A percentile compares a stretch with the other conserved stretches of the same genome.
Conservation (phyloP, 345 rosid genomes). For the Boechera stricta region DNA sequence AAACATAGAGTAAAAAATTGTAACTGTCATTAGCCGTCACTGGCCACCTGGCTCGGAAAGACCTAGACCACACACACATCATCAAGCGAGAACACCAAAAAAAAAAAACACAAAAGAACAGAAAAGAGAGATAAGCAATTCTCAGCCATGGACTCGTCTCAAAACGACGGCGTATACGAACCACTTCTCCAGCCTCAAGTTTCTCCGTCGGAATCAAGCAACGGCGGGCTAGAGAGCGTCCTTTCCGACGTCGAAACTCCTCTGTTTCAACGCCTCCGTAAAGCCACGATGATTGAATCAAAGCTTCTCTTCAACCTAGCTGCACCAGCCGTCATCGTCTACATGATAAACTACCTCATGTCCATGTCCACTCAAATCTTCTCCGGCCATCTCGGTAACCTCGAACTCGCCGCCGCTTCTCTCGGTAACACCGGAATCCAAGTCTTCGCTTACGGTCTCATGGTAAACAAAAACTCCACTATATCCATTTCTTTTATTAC, state of each 20-base stretch:
- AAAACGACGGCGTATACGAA: constrained; percentile 19
- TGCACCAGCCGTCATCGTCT: constrained; percentile 60
- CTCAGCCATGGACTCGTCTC: constrained; percentile 22
- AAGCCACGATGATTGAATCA: constrained; percentile 40
- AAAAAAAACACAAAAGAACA: not conserved
- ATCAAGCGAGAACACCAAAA: not conserved
- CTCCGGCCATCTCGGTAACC: constrained; percentile 68
- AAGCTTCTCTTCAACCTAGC: constrained; percentile 58
- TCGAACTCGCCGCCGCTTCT: constrained; percentile 67
- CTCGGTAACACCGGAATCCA: constrained; percentile 73
- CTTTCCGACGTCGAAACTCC: constrained; percentile 41
- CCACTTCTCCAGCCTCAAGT: constrained; percentile 18
- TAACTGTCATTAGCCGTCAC: constrained; percentile 1
- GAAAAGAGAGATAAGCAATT: not conserved
- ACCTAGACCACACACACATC: not conserved
- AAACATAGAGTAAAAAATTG: not conserved
- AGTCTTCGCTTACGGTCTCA: constrained; percentile 49
- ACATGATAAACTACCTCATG: constrained; percentile 62
- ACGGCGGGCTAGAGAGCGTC: constrained; percentile 38
- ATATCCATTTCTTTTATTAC: too few relatives aligned
- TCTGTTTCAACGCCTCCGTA: constrained; percentile 22
- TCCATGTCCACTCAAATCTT: constrained; percentile 66
- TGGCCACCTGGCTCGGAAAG: not conserved
- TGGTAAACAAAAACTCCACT: constrained; percentile 24
- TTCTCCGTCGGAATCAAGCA: constrained; percentile 21